These are phyloP conservation scores for Wickerhamiella pararugosa DNA, from an alignment of 1,139 yeast species.

Conservation along the genomic window DNA sequence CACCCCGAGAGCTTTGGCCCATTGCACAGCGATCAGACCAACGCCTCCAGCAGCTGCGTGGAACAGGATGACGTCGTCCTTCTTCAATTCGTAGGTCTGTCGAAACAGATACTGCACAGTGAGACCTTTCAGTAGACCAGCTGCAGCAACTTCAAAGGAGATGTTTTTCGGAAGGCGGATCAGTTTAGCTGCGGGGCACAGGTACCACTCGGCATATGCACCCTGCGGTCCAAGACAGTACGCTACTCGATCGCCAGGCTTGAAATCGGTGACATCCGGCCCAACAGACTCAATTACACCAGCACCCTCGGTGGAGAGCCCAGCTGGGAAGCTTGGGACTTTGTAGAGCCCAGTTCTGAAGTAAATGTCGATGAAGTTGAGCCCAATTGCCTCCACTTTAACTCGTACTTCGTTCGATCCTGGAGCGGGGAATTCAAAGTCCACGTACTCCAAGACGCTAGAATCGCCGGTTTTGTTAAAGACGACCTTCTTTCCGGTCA, in stretches of 20 bases:
- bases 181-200: constrained; percentile 25
- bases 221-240: constrained; percentile 28
- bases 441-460: constrained; percentile 37
- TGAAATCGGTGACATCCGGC: constrained; percentile 35
- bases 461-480: constrained; percentile 42
- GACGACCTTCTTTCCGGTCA: constrained; percentile 2
- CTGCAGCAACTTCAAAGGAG: constrained; percentile 42
- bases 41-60: constrained; percentile 97
- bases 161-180: constrained; percentile 36
- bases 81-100: constrained; percentile 50
- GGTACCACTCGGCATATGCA: constrained; percentile 67
- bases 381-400: constrained; percentile 59
- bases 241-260: constrained; percentile 61
- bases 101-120: constrained; percentile 60
- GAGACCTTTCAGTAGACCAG: constrained; percentile 51
- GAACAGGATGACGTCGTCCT: constrained; percentile 54
- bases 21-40: constrained; percentile 53
- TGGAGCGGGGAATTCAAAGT: constrained; percentile 44
- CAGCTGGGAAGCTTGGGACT: constrained; percentile 35
- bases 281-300: constrained; percentile 67
- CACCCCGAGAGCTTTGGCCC: constrained; percentile 49
- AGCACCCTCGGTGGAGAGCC: constrained; percentile 70
- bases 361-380: constrained; percentile 72
- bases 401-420: constrained; percentile 43
- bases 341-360: constrained; percentile 69